Conservation (phyloP, 768 basidiomycete species). For the Myochromella boudieri region DNA sequence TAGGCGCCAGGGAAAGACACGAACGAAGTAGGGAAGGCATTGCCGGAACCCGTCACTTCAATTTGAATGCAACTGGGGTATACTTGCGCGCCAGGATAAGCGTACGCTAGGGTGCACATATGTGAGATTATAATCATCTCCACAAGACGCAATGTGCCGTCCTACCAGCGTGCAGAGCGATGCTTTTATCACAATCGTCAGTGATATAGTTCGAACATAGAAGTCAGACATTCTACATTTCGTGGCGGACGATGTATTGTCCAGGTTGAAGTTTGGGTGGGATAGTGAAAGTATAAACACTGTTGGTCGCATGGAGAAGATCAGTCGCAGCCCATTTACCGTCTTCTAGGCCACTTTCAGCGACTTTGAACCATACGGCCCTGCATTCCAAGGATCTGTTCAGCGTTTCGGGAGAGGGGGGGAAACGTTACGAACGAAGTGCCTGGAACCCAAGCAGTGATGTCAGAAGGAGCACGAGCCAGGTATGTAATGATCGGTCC, state of each 20-base stretch:
- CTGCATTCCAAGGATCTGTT: constrained; percentile 22
- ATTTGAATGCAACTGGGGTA: constrained; percentile 49
- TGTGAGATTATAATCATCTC: background rate
- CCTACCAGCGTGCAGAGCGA: constrained; percentile 35
- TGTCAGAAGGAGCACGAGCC: constrained; percentile 41
- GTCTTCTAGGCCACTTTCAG: too few relatives aligned
- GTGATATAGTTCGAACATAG: too few relatives aligned
- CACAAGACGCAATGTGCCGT: constrained; percentile 27
- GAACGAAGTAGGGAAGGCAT: constrained; percentile 39
- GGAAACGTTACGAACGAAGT: constrained; percentile 29
- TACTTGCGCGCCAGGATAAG: constrained; percentile 41
- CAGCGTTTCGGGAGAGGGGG: constrained; percentile 15
- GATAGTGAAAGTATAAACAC: constrained; percentile 46
- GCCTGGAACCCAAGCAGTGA: constrained; percentile 41
- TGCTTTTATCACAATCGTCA: too few relatives aligned
- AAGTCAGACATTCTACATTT: constrained; percentile 30
- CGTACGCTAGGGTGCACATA: constrained; percentile 27
- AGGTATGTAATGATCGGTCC: constrained; percentile 45
- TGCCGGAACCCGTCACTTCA: constrained; percentile 47
- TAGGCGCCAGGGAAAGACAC: constrained; percentile 52
- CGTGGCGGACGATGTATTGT: constrained; percentile 49
- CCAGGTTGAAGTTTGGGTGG: constrained; percentile 45
- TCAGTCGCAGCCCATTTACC: constrained; percentile 50
- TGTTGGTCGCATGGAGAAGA: too few relatives aligned
- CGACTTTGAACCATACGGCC: constrained; percentile 53